These are phyloP conservation scores for Diaporthe sp. DNA, from an alignment of 2,329 filamentous ascomycete species.

Conservation along the genomic window DNA sequence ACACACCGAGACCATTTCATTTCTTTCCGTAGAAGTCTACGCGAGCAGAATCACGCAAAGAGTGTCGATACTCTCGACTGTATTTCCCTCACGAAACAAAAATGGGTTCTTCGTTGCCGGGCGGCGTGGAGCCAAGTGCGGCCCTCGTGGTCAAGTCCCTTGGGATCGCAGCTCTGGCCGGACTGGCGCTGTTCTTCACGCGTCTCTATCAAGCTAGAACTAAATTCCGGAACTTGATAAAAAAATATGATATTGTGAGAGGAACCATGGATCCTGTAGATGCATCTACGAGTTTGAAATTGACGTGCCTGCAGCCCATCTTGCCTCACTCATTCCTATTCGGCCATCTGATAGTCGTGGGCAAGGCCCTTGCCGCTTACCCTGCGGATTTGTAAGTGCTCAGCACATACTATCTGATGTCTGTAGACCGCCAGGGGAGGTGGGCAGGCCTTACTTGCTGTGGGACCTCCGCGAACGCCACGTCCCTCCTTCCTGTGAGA, in stretches of 20 bases:
- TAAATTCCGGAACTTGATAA: slow-evolving; percentile 39
- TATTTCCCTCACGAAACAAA: not conserved
- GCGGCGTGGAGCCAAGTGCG: not conserved
- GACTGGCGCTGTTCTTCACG: slow-evolving; percentile 39
- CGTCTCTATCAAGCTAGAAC: slow-evolving; percentile 42
- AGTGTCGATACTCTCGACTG: not conserved
- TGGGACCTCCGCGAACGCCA: not conserved
- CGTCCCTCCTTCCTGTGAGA: not conserved
- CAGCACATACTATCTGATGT: slow-evolving; percentile 34
- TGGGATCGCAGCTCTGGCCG: slow-evolving; percentile 13
- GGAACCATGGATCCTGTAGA: no score
- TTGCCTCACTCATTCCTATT: slow-evolving; percentile 49
- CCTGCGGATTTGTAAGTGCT: slow-evolving; percentile 42
- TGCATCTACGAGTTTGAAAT: not conserved
- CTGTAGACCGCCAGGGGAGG: no score
- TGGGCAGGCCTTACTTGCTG: no score
- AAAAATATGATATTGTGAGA: slow-evolving; percentile 43
- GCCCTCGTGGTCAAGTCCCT: not conserved
- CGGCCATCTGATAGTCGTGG: slow-evolving; percentile 44
- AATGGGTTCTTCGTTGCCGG: not conserved
- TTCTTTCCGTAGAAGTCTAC: no score
- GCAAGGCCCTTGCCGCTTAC: slow-evolving; percentile 41
- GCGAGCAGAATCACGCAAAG: not conserved
- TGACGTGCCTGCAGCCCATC: slow-evolving; percentile 40
- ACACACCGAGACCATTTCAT: no score